A percentile compares a stretch with the other conserved stretches of the same genome.
Evolutionary conservation across 2,329 filamentous ascomycete genomes (phyloP).

Genomic region (Arthrobotrys iridis): DNA sequence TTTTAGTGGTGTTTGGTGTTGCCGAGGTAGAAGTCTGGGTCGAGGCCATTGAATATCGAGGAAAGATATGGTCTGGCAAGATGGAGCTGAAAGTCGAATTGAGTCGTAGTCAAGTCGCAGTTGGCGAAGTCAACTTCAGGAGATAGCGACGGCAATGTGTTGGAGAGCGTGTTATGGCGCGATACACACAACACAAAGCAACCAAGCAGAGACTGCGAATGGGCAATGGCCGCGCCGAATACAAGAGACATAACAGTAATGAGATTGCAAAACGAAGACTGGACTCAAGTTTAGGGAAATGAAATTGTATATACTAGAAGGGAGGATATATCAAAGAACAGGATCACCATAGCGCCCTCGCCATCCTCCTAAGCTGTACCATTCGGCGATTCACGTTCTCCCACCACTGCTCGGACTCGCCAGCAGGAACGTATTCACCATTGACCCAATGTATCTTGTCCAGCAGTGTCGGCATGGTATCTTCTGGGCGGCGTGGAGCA

Average conservation of each 20-base stretch:
- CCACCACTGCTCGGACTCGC: conserved; percentile 4
- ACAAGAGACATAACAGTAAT: too few species aligned
- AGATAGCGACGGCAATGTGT: neutral
- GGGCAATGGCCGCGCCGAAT: too few species aligned
- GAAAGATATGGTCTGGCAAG: neutral
- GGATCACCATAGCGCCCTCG: neutral
- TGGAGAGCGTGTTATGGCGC: neutral
- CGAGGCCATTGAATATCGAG: conserved; percentile 5
- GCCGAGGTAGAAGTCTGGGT: neutral
- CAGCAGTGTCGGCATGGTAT: conserved; percentile 7
- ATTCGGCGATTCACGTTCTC: neutral
- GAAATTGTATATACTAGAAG: too few species aligned
- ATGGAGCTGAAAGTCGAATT: neutral
- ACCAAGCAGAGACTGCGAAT: neutral
- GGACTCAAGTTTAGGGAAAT: too few species aligned
- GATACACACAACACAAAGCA: neutral
- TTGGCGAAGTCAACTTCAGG: neutral
- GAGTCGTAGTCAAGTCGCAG: neutral
- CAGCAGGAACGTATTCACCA: conserved; percentile 2
- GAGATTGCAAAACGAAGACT: too few species aligned
- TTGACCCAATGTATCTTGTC: conserved; percentile 16
- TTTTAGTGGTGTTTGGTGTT: neutral
- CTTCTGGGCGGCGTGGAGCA: conserved; percentile 1
- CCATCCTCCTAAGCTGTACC: neutral
- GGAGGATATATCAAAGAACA: neutral